Percentiles rank a stretch among this genome's conserved stretches.
Evolutionary conservation across 202 grass and related monocot genomes (phyloP).

Genomic region (Eragrostis tef): DNA sequence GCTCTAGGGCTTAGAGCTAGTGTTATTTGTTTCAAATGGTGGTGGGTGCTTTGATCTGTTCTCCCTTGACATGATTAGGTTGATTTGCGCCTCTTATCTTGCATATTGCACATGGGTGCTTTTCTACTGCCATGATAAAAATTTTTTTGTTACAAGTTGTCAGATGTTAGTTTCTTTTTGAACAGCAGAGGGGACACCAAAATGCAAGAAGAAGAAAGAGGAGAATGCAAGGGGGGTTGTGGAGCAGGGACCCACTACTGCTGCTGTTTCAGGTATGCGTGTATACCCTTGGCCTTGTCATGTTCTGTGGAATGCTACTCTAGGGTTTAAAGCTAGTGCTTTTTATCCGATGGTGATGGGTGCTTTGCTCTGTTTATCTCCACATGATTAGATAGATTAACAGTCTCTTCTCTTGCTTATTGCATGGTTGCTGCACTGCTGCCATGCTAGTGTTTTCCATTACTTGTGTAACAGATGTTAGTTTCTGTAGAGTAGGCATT

Average conservation of each 20-base stretch:
- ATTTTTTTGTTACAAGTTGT: neutral
- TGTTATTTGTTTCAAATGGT: neutral
- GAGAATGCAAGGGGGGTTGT: too few species aligned
- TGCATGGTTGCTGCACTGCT: too few species aligned
- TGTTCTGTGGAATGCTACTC: neutral
- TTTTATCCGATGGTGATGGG: neutral
- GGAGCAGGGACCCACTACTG: neutral
- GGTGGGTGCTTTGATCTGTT: neutral
- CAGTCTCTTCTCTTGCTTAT: neutral
- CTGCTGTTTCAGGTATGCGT: conserved; percentile 17
- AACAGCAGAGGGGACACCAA: neutral
- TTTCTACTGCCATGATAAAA: neutral
- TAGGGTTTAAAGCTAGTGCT: neutral
- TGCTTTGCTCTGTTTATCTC: conserved; percentile 6
- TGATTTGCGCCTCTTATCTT: neutral
- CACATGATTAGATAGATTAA: neutral
- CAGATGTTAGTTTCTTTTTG: neutral
- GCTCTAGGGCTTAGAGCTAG: neutral
- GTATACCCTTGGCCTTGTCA: too few species aligned
- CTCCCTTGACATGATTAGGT: neutral
- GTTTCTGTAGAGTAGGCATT: neutral
- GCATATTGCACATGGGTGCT: neutral
- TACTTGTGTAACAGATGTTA: neutral
- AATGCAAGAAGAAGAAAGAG: conserved; percentile 1
- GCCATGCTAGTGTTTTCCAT: neutral